phyloP scores from a whole-genome alignment of 805 yeast species.

The Candida nitratophila region DNA sequence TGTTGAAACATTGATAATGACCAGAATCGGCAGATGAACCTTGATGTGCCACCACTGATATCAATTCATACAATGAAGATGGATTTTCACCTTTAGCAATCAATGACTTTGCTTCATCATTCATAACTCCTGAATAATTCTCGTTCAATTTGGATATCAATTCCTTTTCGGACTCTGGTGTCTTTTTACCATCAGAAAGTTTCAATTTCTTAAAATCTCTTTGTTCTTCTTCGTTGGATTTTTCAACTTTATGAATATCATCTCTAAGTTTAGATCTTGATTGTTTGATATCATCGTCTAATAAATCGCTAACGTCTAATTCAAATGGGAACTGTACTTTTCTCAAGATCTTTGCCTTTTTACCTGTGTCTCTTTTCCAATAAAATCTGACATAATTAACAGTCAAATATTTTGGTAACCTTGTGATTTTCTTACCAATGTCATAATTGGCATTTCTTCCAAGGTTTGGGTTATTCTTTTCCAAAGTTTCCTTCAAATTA shows the following conservation, averaged over 20 bases:
- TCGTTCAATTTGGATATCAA: conserved; percentile 39
- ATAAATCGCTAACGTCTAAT: conserved; percentile 77
- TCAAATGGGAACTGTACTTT: conserved; percentile 94
- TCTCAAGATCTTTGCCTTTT: conserved; percentile 89
- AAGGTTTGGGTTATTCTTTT: conserved; percentile 67
- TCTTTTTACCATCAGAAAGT: conserved; percentile 17
- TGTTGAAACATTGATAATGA: conserved; percentile 88
- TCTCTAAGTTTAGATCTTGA: conserved; percentile 71
- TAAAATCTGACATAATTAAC: conserved; percentile 92
- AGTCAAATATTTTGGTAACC: conserved; percentile 80
- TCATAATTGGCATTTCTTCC: conserved; percentile 67
- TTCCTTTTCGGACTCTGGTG: conserved; percentile 45
- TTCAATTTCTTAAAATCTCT: conserved; percentile 66
- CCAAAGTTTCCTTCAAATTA: conserved; percentile 69
- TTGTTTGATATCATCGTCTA: conserved; percentile 68
- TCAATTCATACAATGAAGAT: conserved; percentile 77
- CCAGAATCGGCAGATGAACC: conserved; percentile 97
- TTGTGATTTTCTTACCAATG: conserved; percentile 52
- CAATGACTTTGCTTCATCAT: conserved; percentile 35
- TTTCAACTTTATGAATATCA: conserved; percentile 65
- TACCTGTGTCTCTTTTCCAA: conserved; percentile 89
- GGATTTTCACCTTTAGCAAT: conserved; percentile 66
- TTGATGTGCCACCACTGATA: conserved; percentile 82
- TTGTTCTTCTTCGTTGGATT: conserved; percentile 61
- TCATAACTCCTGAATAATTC: conserved; percentile 42